Percentiles rank a stretch among this genome's conserved stretches.
These are phyloP conservation scores for Handroanthus guayacan DNA, from an alignment of 257 asterid species.

Conservation along the genomic window DNA sequence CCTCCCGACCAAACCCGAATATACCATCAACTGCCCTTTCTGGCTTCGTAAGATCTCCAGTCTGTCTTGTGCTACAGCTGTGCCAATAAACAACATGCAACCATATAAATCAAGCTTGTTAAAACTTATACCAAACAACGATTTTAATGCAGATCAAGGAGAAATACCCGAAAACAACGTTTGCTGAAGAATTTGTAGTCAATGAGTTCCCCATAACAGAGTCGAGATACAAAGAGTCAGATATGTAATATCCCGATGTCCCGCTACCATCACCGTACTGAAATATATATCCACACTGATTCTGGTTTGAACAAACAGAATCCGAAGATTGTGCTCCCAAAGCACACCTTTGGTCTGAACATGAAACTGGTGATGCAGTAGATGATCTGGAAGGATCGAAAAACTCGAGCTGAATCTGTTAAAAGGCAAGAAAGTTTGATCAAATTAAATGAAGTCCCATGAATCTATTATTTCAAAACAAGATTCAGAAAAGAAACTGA, in stretches of 20 bases:
- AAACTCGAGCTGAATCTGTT: slow-evolving; percentile 82
- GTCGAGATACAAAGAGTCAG: slow-evolving; percentile 72
- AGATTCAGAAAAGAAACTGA: slow-evolving; percentile 1
- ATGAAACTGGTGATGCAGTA: slow-evolving; percentile 63
- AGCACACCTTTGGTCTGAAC: slow-evolving; percentile 85
- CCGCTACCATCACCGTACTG: slow-evolving; percentile 99
- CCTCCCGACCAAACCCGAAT: slow-evolving; percentile 97
- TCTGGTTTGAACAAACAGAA: slow-evolving; percentile 60
- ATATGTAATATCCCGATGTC: slow-evolving; percentile 82
- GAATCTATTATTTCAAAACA: slow-evolving; percentile 3
- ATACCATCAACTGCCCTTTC: slow-evolving; percentile 99
- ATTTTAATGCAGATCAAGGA: slow-evolving; percentile 8
- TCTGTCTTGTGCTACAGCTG: slow-evolving; percentile 97
- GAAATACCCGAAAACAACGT: slow-evolving; percentile 88
- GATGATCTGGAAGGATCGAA: slow-evolving; percentile 85
- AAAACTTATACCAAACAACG: background rate
- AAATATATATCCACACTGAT: slow-evolving; percentile 83
- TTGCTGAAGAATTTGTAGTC: slow-evolving; percentile 73
- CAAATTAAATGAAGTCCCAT: background rate
- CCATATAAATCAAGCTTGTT: slow-evolving; percentile 27
- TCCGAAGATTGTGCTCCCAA: slow-evolving; percentile 69
- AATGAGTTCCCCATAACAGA: slow-evolving; percentile 66
- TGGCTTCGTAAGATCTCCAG: slow-evolving; percentile 90
- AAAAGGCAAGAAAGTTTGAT: background rate
- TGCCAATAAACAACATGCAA: slow-evolving; percentile 11